Evolutionary conservation across 192 early-diverging fungal species (phyloP), one percentile per base, ranked within the genome.

Genomic region (Coemansia sp.): DNA sequence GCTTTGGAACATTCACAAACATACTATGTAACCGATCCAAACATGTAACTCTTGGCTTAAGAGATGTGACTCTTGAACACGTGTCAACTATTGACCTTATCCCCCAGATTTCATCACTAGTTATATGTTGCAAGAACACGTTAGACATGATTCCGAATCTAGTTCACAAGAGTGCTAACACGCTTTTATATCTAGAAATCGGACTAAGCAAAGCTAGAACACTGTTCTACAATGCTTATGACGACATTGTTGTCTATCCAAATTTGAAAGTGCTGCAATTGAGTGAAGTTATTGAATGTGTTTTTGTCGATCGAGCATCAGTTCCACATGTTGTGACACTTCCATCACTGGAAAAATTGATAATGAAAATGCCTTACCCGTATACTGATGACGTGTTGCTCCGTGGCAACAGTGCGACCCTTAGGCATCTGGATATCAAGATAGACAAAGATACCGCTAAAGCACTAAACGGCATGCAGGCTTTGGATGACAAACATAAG

Each of bases 321-420:
- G 48, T 50, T 6, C 48, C 48, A 23, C 2, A 11, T 7, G 32
- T 37, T 36, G 63, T 50, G 1, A 23, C 34, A 1, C 46, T 65
- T 36, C 63, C 48, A 17, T 31, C 1, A 2, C 31, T 65, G 17
- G 5, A 36, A 19, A 6, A 36, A 3, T 45, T 65, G 27, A 4
- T 15, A 31, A 12, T 45, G 2, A 14, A 38, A 6, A n/a, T 23
- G 21, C 32, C 29, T 2, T 65, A 51, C 17, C 63, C 63, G 17
- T 65, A 48, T n/a, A 38, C 42, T 11, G 45, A 65, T 65, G 63
- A 65, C 42, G 48, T 50, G 5, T 42, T 65, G 44, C 48, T 65
- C n/a, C 63, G 63, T 4, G 63, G 63, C 4, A 45, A 45, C 17
- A 45, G 42, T 9, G 6, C 34, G 7, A 36, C 34, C 34, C 34